Conservation (phyloP, 257 asterid species). For the Solanum arcanum region DNA sequence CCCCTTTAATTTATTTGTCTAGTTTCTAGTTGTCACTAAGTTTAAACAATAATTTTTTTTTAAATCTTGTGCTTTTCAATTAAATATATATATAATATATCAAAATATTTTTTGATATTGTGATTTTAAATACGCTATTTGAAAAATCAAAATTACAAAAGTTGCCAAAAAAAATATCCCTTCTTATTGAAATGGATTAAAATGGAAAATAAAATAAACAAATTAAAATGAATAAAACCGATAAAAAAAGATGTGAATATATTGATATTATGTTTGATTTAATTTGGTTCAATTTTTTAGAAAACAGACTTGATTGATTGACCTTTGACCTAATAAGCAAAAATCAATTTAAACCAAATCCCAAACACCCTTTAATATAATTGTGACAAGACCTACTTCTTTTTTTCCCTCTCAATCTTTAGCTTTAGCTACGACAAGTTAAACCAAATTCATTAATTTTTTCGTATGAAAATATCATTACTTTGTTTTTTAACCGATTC, state of each 20-base stretch:
- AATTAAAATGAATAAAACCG: no score
- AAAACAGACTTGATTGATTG: neutral
- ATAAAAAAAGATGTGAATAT: no score
- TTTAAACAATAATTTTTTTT: no score
- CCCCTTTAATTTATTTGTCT: no score
- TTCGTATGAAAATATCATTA: no score
- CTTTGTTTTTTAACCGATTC: neutral
- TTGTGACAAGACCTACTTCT: neutral
- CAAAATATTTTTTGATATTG: no score
- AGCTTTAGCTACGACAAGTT: neutral
- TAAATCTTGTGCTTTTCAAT: no score
- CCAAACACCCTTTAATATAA: neutral
- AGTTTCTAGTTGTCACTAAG: no score
- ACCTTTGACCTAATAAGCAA: neutral
- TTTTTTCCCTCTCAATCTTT: neutral
- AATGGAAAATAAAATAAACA: no score
- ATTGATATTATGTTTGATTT: neutral
- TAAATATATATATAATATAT: no score
- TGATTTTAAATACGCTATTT: no score
- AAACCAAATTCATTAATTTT: neutral
- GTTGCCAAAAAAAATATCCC: neutral
- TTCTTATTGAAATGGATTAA: neutral
- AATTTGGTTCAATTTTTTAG: neutral
- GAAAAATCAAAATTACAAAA: no score
- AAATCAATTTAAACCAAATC: neutral